These are phyloP conservation scores for Allomyces javanicus DNA, from an alignment of 192 early-diverging fungal species.

Conservation along the genomic window DNA sequence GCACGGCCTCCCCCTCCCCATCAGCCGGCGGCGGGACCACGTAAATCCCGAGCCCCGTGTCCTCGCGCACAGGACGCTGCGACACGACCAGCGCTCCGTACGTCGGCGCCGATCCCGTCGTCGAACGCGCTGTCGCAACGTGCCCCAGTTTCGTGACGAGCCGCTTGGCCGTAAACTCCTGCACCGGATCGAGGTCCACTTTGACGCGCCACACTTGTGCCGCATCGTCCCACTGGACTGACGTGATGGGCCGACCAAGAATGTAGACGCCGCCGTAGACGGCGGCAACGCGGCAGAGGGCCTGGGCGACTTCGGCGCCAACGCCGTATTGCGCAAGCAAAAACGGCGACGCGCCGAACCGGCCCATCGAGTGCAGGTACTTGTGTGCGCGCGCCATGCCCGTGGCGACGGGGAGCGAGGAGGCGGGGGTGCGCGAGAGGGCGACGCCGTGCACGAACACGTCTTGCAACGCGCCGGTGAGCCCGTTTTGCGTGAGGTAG, in stretches of 20 bases:
- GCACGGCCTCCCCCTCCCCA: neutral
- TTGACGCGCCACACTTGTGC: conserved; percentile 6
- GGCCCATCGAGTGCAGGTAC: conserved; percentile 60
- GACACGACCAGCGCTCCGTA: neutral
- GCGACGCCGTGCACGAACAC: neutral
- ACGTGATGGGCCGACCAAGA: conserved; percentile 29
- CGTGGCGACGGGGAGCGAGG: neutral
- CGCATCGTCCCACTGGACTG: conserved; percentile 16
- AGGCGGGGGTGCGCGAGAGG: neutral
- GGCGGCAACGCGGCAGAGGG: conserved; percentile 74
- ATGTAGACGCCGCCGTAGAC: conserved; percentile 85
- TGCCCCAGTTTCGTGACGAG: neutral
- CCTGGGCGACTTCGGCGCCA: conserved; percentile 71
- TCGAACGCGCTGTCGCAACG: no score
- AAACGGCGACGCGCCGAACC: conserved; percentile 65
- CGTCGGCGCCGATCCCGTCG: no score
- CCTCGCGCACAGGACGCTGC: neutral
- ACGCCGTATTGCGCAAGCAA: conserved; percentile 70
- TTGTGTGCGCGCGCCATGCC: conserved; percentile 45
- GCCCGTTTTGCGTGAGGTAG: no score
- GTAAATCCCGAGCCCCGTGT: neutral
- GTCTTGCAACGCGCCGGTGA: neutral
- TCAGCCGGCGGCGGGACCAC: neutral
- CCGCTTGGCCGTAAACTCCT: neutral
- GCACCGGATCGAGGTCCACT: neutral